Base-by-base conservation (phyloP, 306 rosid genomes). In the Phaseolus lunatus region DNA sequence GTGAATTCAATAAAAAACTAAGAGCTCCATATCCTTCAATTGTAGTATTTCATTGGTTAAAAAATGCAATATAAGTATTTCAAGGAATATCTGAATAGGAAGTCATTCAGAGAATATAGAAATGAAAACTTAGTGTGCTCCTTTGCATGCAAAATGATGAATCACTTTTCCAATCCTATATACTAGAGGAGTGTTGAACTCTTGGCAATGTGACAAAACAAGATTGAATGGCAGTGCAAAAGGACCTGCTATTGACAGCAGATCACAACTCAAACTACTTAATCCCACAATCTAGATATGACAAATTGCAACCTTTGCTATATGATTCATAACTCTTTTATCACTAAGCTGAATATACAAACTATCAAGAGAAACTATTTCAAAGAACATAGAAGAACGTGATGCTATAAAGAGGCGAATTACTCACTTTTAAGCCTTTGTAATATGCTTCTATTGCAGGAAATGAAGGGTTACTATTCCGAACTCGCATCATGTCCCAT, bases 401-500 rank as follows among this genome's bases (percentile, higher is more conserved):
- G 48, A 83, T 70, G 61, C 20, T 54, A 44, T 48, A 27, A 18
- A 18, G 69, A 76, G 72, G 43, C 14, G 29, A 85, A 85, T 70
- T 62, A 81, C 93, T 89, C 81, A 95, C 99, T 82, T 87, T 92
- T 80, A 95, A 86, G 76, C 99, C 99, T 35, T 65, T 81, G 84
- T 87, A 89, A 84, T 95, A 95, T 48, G 97, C 92, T 81, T 95
- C 92, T 26, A 89, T 91, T 0, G 97, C 91, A 59, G 90, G 67
- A 18, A 80, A 37, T 3, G 71, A 26, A 76, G 97, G 98, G 69
- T 1, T 3, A 0, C 81, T 0, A 0, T 75, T 86, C 53, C 96
- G 96, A 24, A 88, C 85, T 81, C 65, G 94, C 98, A 95, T 84
- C 82, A 89, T 69, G 85, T 95, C 99, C 99, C 97, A 92, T 75